A percentile compares a stretch with the other conserved stretches of the same genome.
phyloP scores from a whole-genome alignment of 148 eudicot species.

The Spergularia bocconei region DNA sequence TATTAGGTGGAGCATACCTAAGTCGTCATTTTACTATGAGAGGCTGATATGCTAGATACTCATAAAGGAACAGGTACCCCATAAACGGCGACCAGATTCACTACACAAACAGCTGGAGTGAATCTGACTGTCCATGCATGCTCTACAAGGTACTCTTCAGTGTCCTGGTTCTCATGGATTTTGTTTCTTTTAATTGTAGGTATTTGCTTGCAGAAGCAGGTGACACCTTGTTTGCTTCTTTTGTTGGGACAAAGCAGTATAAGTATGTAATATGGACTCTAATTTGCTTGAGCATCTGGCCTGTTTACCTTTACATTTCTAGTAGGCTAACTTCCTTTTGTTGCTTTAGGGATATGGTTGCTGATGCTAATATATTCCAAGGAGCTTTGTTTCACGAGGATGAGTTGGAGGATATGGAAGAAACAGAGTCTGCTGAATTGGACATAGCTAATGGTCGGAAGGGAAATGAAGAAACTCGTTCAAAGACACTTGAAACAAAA shows the following conservation, averaged over 20 bases:
- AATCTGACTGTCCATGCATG: not conserved
- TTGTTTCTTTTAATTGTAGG: constrained; percentile 37
- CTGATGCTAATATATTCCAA: constrained; percentile 96
- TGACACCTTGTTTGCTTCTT: constrained; percentile 95
- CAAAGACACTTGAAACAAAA: constrained; percentile 51
- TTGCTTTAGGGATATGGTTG: constrained; percentile 80
- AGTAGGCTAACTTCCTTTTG: constrained; percentile 10
- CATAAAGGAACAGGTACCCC: not conserved
- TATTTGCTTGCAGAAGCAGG: constrained; percentile 95
- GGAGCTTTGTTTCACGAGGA: constrained; percentile 92
- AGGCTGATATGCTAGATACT: not conserved
- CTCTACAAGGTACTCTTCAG: not conserved
- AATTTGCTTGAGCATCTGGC: constrained; percentile 5
- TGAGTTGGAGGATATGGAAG: constrained; percentile 50
- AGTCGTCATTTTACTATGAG: not conserved
- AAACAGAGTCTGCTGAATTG: constrained; percentile 40
- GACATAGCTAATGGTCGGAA: constrained; percentile 35
- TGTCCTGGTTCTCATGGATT: constrained; percentile 1
- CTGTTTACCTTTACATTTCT: constrained; percentile 17
- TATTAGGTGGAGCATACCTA: not conserved
- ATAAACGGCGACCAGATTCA: not conserved
- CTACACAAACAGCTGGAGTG: not conserved
- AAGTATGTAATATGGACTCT: constrained; percentile 53
- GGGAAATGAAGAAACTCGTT: constrained; percentile 39
- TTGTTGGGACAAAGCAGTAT: constrained; percentile 89